These are phyloP conservation scores for Apiosordaria backusii DNA, from an alignment of 495 filamentous ascomycete genomes.

Conservation along the genomic window DNA sequence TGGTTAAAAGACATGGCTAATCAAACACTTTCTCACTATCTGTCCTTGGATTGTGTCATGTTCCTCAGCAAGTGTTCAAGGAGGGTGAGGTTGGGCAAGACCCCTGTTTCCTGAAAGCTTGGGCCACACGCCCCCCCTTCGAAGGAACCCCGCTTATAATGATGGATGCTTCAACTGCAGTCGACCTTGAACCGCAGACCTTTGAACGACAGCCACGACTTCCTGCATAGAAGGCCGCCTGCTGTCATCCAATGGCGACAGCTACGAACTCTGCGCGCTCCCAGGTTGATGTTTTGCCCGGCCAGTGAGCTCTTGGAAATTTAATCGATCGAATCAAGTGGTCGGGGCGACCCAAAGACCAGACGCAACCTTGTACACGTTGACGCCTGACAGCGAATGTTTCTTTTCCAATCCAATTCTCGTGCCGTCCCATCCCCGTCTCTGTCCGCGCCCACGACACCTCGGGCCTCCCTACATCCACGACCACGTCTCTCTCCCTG, in stretches of 20 bases:
- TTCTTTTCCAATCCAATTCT: conserved; percentile 7
- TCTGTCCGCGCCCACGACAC: conserved; percentile 12
- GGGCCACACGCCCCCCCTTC: conserved; percentile 3
- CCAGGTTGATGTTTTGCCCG: too few relatives aligned
- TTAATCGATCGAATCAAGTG: conserved; percentile 8
- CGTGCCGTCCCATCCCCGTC: conserved; percentile 19
- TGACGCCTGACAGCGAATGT: too few relatives aligned
- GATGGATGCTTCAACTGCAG: conserved; percentile 18
- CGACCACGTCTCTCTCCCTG: conserved; percentile 7
- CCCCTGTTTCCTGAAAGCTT: background rate
- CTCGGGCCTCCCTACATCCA: conserved; percentile 5
- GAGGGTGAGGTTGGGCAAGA: conserved; percentile 1
- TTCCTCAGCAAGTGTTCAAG: too few relatives aligned
- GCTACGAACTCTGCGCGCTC: too few relatives aligned
- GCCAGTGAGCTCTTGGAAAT: background rate
- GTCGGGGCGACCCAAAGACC: too few relatives aligned
- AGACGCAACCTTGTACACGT: too few relatives aligned
- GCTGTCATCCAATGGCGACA: conserved; percentile 29
- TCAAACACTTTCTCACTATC: background rate
- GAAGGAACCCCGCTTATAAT: conserved; percentile 2
- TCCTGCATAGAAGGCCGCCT: conserved; percentile 33
- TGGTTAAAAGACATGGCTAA: background rate
- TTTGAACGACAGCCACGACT: conserved; percentile 41
- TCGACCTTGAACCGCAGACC: conserved; percentile 20
- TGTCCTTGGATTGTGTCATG: background rate